phyloP scores from a whole-genome alignment of 106 monocot species.

The Dendrobium chrysotoxum region DNA sequence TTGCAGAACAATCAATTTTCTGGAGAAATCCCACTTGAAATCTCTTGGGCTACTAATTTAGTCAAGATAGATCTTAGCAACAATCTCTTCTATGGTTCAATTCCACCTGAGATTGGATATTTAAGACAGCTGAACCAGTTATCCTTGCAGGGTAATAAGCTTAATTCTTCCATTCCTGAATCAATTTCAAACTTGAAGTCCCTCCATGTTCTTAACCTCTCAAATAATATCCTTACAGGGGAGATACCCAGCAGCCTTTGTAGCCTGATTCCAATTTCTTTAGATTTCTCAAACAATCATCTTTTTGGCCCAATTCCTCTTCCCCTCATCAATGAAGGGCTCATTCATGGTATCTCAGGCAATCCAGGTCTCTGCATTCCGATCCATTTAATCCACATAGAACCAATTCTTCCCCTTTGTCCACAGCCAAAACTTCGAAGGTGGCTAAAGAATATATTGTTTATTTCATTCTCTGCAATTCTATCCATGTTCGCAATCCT shows the following conservation, averaged over 20 bases:
- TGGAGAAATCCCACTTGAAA: constrained; percentile 46
- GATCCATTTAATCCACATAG: constrained; percentile 27
- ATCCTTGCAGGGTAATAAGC: constrained; percentile 59
- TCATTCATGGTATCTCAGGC: constrained; percentile 68
- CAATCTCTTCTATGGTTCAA: constrained; percentile 63
- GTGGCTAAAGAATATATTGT: constrained; percentile 43
- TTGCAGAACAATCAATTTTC: constrained; percentile 57
- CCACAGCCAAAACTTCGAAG: constrained; percentile 27
- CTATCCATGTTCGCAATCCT: constrained; percentile 27
- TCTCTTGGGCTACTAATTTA: constrained; percentile 42
- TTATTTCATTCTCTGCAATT: constrained; percentile 28
- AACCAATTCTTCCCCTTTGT: constrained; percentile 34
- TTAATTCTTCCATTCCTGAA: constrained; percentile 57
- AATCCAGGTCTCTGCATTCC: constrained; percentile 66
- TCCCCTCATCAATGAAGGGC: constrained; percentile 66
- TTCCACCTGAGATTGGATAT: constrained; percentile 56
- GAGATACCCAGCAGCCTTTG: constrained; percentile 75
- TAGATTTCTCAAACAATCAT: constrained; percentile 85
- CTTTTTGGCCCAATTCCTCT: constrained; percentile 75
- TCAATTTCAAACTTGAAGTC: constrained; percentile 56
- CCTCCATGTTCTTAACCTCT: constrained; percentile 93
- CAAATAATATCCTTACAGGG: constrained; percentile 72
- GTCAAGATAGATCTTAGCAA: constrained; percentile 88
- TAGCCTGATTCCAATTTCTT: constrained; percentile 62
- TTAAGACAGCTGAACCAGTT: constrained; percentile 58